These are phyloP conservation scores for Carpinus viminea DNA, from an alignment of 306 rosid species.

Conservation along the genomic window DNA sequence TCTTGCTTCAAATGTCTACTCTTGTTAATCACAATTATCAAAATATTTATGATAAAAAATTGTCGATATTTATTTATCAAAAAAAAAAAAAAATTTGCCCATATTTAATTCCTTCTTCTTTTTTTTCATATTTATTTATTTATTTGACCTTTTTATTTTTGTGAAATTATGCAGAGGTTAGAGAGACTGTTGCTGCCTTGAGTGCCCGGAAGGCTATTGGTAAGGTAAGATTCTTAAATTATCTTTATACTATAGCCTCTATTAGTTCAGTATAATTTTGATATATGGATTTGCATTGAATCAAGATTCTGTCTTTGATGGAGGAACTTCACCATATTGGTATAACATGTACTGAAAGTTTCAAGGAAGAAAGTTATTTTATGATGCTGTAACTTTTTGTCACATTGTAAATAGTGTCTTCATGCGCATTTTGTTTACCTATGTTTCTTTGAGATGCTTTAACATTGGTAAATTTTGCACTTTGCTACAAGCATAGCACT, in stretches of 20 bases:
- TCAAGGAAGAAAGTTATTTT: neutral
- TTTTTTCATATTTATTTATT: neutral
- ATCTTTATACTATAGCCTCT: neutral
- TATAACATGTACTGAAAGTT: neutral
- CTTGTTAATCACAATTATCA: neutral
- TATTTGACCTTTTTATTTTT: neutral
- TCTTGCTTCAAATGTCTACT: neutral
- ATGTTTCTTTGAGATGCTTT: neutral
- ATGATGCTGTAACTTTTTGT: neutral
- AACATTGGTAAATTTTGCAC: neutral
- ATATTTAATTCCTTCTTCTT: conserved; percentile 1
- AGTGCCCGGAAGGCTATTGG: conserved; percentile 61
- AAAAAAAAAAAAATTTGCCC: neutral
- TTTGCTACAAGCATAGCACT: neutral
- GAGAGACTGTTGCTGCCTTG: conserved; percentile 53
- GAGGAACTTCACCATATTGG: neutral
- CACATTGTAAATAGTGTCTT: no score
- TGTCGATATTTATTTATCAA: neutral
- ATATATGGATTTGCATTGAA: neutral
- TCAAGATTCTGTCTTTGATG: neutral
- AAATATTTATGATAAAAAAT: neutral
- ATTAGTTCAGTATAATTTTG: neutral
- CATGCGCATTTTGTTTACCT: neutral
- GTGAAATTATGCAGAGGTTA: conserved; percentile 60
- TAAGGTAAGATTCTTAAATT: conserved; percentile 50